These are phyloP conservation scores for Diaporthe eres DNA, from an alignment of 2,329 filamentous ascomycete genomes.

Conservation along the genomic window DNA sequence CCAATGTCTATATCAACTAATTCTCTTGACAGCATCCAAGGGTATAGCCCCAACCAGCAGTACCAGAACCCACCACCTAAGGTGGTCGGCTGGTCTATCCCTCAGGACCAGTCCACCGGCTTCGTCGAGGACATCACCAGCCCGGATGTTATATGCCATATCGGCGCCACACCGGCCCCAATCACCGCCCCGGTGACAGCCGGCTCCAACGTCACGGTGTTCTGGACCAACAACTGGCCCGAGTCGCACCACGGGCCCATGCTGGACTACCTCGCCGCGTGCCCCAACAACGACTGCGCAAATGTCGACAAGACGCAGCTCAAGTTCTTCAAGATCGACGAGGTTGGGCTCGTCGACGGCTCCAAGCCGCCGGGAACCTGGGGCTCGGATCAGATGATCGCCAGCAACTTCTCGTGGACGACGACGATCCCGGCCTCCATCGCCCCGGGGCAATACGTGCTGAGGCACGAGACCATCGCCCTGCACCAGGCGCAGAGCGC, in stretches of 20 bases:
- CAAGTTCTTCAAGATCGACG: constrained; percentile 54
- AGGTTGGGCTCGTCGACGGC: constrained; percentile 51
- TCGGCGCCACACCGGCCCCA: constrained; percentile 47
- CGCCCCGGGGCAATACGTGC: constrained; percentile 64
- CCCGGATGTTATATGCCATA: constrained; percentile 50
- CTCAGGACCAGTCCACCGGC: constrained; percentile 49
- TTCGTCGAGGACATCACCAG: constrained; percentile 47
- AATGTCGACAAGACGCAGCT: constrained; percentile 52
- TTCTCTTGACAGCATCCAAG: constrained; percentile 50
- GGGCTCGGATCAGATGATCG: constrained; percentile 59
- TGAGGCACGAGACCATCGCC: constrained; percentile 67
- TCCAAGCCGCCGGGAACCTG: constrained; percentile 48
- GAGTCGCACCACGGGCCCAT: constrained; percentile 51
- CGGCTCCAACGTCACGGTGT: constrained; percentile 47
- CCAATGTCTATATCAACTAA: constrained; percentile 13
- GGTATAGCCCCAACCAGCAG: constrained; percentile 50
- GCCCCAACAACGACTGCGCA: constrained; percentile 49
- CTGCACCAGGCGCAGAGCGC: constrained; percentile 59
- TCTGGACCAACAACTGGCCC: constrained; percentile 49
- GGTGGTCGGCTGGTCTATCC: constrained; percentile 50
- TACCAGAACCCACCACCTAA: constrained; percentile 47
- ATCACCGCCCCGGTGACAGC: constrained; percentile 47
- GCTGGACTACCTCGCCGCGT: constrained; percentile 56
- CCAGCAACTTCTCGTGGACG: constrained; percentile 64
- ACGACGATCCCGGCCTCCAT: constrained; percentile 61